phyloP scores from a whole-genome alignment of 2,329 filamentous ascomycete genomes.

The Sordariomycetes sp. region DNA sequence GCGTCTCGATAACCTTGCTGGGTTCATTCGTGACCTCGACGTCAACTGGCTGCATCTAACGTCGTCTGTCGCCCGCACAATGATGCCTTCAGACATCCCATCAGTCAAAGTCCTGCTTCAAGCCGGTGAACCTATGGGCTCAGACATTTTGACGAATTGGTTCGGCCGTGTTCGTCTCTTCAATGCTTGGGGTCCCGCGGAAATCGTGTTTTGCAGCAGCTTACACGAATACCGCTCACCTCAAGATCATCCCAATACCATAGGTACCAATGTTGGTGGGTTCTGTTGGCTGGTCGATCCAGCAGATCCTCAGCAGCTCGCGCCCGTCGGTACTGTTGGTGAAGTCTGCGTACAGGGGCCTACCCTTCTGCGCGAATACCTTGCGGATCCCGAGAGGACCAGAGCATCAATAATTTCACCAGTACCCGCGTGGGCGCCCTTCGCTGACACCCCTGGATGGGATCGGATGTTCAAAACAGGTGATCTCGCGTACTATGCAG shows the following conservation, averaged over 20 bases:
- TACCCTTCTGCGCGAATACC: conserved; percentile 2
- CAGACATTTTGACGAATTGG: conserved; percentile 4
- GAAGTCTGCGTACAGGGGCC: conserved; percentile 4
- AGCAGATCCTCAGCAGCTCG: neutral
- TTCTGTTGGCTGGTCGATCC: conserved; percentile 4
- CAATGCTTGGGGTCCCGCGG: conserved; percentile 2
- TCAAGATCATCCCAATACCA: conserved; percentile 1
- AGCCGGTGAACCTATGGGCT: conserved; percentile 6
- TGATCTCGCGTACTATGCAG: conserved; percentile 6
- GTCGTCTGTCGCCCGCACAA: conserved; percentile 5
- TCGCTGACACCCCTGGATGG: no score
- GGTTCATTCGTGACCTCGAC: conserved; percentile 3
- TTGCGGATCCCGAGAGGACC: neutral
- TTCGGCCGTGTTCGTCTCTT: conserved; percentile 3
- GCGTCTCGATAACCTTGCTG: neutral
- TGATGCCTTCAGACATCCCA: conserved; percentile 5
- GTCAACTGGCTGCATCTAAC: conserved; percentile 7
- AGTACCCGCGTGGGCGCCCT: conserved; percentile 2
- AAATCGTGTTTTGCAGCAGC: conserved; percentile 3
- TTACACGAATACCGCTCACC: conserved; percentile 3
- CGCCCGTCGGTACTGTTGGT: conserved; percentile 2
- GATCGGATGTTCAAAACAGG: conserved; percentile 6
- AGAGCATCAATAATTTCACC: neutral
- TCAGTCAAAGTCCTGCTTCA: conserved; percentile 4
- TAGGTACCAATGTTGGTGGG: conserved; percentile 3